Evolutionary conservation across 1,284 basidiomycete species (phyloP).

Genomic region (Exobasidium cylindrosporum): DNA sequence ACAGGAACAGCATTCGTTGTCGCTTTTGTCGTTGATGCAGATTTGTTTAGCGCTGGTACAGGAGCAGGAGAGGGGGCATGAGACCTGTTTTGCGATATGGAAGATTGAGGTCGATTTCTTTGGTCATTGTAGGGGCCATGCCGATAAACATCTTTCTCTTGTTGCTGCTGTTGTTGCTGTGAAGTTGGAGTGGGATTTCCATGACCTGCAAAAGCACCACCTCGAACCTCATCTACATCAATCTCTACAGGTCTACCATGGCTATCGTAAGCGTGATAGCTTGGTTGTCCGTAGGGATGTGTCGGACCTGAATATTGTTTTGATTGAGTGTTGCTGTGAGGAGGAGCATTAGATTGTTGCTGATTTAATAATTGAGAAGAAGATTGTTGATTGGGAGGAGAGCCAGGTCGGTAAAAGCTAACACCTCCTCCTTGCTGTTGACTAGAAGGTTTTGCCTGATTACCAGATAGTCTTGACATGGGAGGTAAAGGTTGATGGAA

Average conservation of each 20-base stretch:
- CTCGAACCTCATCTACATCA: conserved; percentile 5
- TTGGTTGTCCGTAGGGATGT: conserved; percentile 21
- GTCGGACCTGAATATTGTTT: background rate
- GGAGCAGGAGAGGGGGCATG: too few relatives aligned
- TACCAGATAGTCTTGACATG: conserved; percentile 1
- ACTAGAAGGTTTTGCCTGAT: background rate
- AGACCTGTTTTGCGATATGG: background rate
- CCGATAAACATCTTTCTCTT: background rate
- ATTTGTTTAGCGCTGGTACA: background rate
- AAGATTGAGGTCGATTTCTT: background rate
- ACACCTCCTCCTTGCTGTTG: conserved; percentile 9
- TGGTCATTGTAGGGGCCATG: conserved; percentile 1
- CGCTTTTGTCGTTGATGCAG: too few relatives aligned
- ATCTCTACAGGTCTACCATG: conserved; percentile 3
- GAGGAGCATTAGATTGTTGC: background rate
- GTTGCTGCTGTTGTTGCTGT: background rate
- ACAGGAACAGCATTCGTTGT: background rate
- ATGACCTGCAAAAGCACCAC: conserved; percentile 1
- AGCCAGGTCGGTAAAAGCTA: conserved; percentile 15
- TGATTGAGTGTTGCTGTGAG: background rate
- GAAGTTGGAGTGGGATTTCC: background rate
- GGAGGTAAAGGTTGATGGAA: conserved; percentile 3
- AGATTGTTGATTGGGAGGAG: background rate
- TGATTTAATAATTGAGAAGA: background rate
- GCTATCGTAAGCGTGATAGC: conserved; percentile 11